phyloP scores from a whole-genome alignment of 257 asterid genomes.

The Penstemon barbatus region DNA sequence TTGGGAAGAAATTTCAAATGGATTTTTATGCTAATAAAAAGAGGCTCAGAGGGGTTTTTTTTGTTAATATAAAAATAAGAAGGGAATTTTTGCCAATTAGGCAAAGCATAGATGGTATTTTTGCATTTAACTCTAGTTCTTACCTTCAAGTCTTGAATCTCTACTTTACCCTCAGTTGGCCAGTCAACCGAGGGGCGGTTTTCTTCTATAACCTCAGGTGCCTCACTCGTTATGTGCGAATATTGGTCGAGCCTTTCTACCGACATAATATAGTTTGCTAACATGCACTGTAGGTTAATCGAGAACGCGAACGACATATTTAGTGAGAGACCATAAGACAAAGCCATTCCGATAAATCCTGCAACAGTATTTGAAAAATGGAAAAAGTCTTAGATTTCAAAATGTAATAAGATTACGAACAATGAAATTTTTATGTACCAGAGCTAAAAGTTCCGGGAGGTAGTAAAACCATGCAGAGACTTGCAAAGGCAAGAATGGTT shows the following conservation, averaged over 20 bases:
- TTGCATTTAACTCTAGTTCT: neutral
- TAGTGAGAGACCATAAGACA: constrained; percentile 89
- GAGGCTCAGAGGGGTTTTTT: no score
- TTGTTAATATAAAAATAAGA: no score
- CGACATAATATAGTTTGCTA: constrained; percentile 80
- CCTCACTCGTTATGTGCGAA: constrained; percentile 85
- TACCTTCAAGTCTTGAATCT: constrained; percentile 84
- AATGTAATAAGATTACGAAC: neutral
- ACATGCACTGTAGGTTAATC: constrained; percentile 79
- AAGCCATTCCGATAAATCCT: constrained; percentile 61
- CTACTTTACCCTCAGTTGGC: constrained; percentile 89
- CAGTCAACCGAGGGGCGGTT: constrained; percentile 73
- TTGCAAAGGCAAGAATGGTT: constrained; percentile 74
- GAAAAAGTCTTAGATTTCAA: neutral
- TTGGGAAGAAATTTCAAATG: no score
- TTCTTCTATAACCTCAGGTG: constrained; percentile 68
- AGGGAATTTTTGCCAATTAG: no score
- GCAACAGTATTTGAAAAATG: neutral
- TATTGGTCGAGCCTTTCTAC: constrained; percentile 94
- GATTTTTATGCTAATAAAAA: no score
- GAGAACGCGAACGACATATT: constrained; percentile 83
- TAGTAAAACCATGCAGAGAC: constrained; percentile 93
- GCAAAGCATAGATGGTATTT: no score
- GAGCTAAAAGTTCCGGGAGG: constrained; percentile 86
- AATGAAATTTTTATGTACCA: constrained; percentile 39